Evolutionary conservation across 164 flowering plant species (phyloP), one percentile per base, ranked within the genome.

Genomic region (Chloranthus sessilifolius): DNA sequence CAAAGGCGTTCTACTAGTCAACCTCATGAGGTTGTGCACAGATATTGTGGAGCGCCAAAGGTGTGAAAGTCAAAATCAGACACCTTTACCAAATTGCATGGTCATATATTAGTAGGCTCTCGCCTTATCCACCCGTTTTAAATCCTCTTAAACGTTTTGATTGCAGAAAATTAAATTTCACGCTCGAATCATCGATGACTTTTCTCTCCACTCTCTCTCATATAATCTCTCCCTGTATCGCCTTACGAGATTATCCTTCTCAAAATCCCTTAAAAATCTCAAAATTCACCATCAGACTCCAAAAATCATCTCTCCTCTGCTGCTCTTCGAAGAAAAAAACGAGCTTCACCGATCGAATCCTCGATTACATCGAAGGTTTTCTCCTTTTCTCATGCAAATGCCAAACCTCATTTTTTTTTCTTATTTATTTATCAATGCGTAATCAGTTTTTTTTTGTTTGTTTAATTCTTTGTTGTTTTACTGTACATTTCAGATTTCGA

Each of bases 301-400:
- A 35, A 15, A 73, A 57, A 41, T 61, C 58, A 0, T 62, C 62
- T 37, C 47, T 72, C 17, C 45, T 64, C 29, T 70, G 76, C 41
- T 77, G 64, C 61, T 63, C 72, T 10, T 82, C 88, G 47, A 84
- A 82, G 83, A 88, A 78, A 69, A 67, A 84, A 59, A 53, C 74
- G 50, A 54, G 82, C 47, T 81, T 92, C 59, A 52, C 71, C 27
- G 95, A 88, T 59, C 95, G 79, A 63, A 88, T 92, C 61, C 95
- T 86, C 16, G 97, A 92, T 42, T 86, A 88, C 59, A 92, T 88
- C 29, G 97, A 92, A 86, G 99, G 97, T 78, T 2, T 42, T 34
- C 36, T 9, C 14, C 5, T 8, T 17, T 12, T 12, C 35, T 22
- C 40, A 14, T 3, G 20, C 14, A 7, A 3, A 23, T 15, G 4